phyloP scores from a whole-genome alignment of 1,139 yeast genomes.

The Debaryomyces coudertii region DNA sequence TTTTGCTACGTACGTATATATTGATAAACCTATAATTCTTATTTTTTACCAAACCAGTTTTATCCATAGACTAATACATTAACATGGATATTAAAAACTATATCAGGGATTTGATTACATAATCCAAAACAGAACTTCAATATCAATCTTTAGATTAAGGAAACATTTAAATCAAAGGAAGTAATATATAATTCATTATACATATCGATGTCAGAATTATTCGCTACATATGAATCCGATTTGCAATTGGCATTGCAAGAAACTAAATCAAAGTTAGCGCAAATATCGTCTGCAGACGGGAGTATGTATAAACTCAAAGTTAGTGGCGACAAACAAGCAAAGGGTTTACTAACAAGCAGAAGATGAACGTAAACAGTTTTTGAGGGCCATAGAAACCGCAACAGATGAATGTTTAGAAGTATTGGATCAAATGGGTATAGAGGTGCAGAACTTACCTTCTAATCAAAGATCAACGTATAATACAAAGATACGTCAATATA shows the following conservation, averaged over 20 bases:
- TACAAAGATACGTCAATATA: conserved; percentile 69
- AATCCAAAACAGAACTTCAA: neutral
- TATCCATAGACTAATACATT: neutral
- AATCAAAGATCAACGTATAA: conserved; percentile 69
- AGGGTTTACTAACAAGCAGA: conserved; percentile 21
- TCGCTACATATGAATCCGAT: conserved; percentile 72
- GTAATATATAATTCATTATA: neutral
- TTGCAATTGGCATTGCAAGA: conserved; percentile 73
- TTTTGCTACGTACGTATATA: neutral
- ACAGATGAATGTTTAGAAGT: conserved; percentile 80
- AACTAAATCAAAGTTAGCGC: conserved; percentile 65
- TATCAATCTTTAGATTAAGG: neutral
- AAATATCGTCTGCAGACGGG: conserved; percentile 54
- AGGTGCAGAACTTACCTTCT: conserved; percentile 79
- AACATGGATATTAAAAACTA: neutral
- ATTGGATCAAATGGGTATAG: conserved; percentile 78
- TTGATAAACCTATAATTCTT: conserved; percentile 1
- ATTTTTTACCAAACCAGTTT: neutral
- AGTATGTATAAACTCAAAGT: conserved; percentile 38
- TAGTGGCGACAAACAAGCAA: conserved; percentile 3
- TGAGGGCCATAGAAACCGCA: conserved; percentile 65
- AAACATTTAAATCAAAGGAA: neutral
- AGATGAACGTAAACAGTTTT: conserved; percentile 52
- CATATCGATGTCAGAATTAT: conserved; percentile 56
- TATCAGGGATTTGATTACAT: neutral